phyloP scores from a whole-genome alignment of 257 asterid species.

The Solanum megistacrolobum region DNA sequence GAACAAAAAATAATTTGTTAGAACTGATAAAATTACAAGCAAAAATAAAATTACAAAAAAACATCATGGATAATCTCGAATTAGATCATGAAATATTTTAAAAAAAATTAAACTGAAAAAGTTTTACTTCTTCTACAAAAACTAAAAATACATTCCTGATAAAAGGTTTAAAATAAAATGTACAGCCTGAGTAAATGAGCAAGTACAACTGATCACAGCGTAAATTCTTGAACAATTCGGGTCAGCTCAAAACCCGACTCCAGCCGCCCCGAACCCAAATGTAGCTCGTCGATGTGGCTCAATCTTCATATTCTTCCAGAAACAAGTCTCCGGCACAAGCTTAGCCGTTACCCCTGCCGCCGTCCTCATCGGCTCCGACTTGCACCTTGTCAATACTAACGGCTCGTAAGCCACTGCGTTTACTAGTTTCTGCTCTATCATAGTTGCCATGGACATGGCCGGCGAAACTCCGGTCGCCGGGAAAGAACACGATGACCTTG shows the following conservation, averaged over 20 bases:
- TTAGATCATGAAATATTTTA: not conserved
- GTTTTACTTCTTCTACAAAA: not conserved
- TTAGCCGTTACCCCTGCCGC: conserved; percentile 35
- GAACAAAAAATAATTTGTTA: not conserved
- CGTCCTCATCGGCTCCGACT: conserved; percentile 94
- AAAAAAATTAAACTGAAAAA: not conserved
- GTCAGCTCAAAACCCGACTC: conserved; percentile 50
- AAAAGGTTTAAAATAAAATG: not conserved
- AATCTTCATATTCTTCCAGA: conserved; percentile 67
- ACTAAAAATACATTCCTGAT: not conserved
- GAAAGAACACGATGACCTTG: conserved; percentile 34
- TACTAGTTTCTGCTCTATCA: conserved; percentile 75
- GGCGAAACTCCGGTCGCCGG: conserved; percentile 30
- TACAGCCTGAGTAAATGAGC: conserved; percentile 12
- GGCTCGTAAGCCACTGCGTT: conserved; percentile 72
- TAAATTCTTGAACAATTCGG: not conserved
- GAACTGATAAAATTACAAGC: not conserved
- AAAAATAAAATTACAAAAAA: not conserved
- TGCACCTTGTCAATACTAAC: conserved; percentile 75
- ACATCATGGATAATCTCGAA: not conserved
- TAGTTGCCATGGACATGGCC: conserved; percentile 36
- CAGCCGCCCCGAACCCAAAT: conserved; percentile 60
- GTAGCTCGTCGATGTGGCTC: conserved; percentile 68
- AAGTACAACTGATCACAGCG: not conserved
- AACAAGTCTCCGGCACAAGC: conserved; percentile 61